A percentile compares a stretch with the other conserved stretches of the same genome.
Conservation (phyloP, 768 basidiomycete genomes). For the Asterophora parasitica region DNA sequence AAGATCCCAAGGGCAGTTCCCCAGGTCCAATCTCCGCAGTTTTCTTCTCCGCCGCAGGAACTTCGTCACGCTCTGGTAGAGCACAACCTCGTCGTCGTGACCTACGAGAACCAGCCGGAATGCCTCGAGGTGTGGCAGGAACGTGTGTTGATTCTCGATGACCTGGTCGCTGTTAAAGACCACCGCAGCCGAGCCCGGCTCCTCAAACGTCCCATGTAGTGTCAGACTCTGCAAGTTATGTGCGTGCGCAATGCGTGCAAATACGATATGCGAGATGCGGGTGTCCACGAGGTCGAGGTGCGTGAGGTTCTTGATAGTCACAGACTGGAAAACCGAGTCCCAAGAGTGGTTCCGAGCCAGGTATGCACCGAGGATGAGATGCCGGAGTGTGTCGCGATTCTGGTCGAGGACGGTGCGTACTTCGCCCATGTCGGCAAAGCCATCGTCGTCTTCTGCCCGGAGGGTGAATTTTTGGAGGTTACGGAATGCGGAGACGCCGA, state of each 20-base stretch:
- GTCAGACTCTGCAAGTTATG: conserved; percentile 58
- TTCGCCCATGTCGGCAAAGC: conserved; percentile 66
- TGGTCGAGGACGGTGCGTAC: conserved; percentile 59
- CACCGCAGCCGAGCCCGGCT: conserved; percentile 50
- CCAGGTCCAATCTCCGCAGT: conserved; percentile 55
- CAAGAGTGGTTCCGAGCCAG: conserved; percentile 60
- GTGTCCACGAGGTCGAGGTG: conserved; percentile 70
- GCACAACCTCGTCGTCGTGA: conserved; percentile 47
- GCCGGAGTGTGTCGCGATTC: conserved; percentile 51
- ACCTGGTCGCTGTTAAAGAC: conserved; percentile 61
- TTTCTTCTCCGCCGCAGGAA: conserved; percentile 46
- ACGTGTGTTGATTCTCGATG: conserved; percentile 51
- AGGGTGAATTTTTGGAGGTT: conserved; percentile 62
- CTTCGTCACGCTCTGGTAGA: conserved; percentile 52
- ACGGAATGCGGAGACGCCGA: conserved; percentile 59
- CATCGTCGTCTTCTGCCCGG: conserved; percentile 67
- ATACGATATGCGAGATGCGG: conserved; percentile 57
- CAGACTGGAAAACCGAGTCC: conserved; percentile 60
- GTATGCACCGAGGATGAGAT: conserved; percentile 67
- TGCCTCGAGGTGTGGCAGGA: conserved; percentile 56
- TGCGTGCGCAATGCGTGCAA: conserved; percentile 59
- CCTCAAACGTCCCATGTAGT: conserved; percentile 61
- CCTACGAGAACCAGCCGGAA: conserved; percentile 64
- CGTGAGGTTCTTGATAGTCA: conserved; percentile 60
- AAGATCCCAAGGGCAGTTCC: conserved; percentile 63